phyloP scores from a whole-genome alignment of 2,329 filamentous ascomycete genomes.

The Ophiocordyceps robertsii region DNA sequence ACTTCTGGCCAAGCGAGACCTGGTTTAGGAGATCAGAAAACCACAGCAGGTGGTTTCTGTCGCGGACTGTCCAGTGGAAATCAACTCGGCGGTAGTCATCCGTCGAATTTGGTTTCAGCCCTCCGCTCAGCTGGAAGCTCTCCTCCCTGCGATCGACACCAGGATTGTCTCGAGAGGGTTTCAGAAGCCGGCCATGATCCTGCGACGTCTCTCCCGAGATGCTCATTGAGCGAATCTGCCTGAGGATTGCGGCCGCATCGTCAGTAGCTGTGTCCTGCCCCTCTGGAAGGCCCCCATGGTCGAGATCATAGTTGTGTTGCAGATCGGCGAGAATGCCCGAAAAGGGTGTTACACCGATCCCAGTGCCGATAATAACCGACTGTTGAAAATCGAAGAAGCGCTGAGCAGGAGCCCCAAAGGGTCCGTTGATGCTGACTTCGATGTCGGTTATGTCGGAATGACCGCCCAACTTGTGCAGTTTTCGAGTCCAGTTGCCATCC shows the following conservation, averaged over 20 bases:
- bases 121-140: too few relatives aligned
- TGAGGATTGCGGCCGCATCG: too few relatives aligned
- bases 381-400: constrained; percentile 45
- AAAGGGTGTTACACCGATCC: constrained; percentile 45
- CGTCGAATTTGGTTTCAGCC: constrained; percentile 1
- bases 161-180: too few relatives aligned
- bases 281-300: constrained; percentile 13
- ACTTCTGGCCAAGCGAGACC: constrained; percentile 23
- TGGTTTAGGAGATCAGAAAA: constrained; percentile 42
- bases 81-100: constrained; percentile 36
- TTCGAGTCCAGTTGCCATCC: constrained; percentile 41
- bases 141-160: too few relatives aligned
- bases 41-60: constrained; percentile 42
- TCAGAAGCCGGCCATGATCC: too few relatives aligned
- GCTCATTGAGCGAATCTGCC: too few relatives aligned
- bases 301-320: constrained; percentile 29
- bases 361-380: constrained; percentile 39
- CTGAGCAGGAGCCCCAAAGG: constrained; percentile 44
- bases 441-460: constrained; percentile 16
- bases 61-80: constrained; percentile 47
- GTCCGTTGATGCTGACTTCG: constrained; percentile 40
- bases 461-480: constrained; percentile 26
- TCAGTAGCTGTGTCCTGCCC: background rate
- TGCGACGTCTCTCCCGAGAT: too few relatives aligned
- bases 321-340: constrained; percentile 42